Conservation (phyloP, 1,139 yeast species). For the Blastobotrys niveus region DNA sequence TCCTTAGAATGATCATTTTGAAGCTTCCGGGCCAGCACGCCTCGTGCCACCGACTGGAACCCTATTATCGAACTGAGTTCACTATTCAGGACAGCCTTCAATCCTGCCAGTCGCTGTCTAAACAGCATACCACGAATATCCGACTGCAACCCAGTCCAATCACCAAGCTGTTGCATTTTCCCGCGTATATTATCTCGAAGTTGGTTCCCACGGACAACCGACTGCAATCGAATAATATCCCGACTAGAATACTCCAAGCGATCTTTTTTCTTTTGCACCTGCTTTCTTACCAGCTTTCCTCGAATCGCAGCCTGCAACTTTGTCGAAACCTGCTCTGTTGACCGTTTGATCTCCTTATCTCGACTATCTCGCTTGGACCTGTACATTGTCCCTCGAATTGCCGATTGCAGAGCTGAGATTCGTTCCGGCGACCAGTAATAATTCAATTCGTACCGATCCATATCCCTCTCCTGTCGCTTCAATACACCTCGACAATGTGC, state of each 20-base stretch:
- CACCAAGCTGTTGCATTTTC: slow-evolving; percentile 1
- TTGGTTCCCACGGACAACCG: slow-evolving; percentile 11
- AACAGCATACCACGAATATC: slow-evolving; percentile 19
- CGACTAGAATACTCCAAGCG: not conserved
- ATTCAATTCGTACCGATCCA: slow-evolving; percentile 17
- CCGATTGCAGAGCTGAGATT: slow-evolving; percentile 19
- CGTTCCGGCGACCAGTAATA: slow-evolving; percentile 18
- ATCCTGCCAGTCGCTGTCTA: slow-evolving; percentile 20
- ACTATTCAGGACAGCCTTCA: slow-evolving; percentile 17
- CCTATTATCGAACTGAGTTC: slow-evolving; percentile 18
- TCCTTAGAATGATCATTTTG: slow-evolving; percentile 6
- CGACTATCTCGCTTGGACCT: slow-evolving; percentile 1
- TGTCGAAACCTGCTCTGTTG: not conserved
- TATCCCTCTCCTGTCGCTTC: slow-evolving; percentile 17
- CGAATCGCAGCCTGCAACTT: slow-evolving; percentile 17
- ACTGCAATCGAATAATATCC: slow-evolving; percentile 5
- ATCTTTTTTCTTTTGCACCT: not conserved
- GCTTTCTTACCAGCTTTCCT: slow-evolving; percentile 12
- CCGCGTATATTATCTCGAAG: not conserved
- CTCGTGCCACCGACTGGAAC: slow-evolving; percentile 19
- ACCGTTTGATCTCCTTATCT: not conserved
- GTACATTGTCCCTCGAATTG: slow-evolving; percentile 19
- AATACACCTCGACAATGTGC: slow-evolving; percentile 20
- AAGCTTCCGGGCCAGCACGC: slow-evolving; percentile 15
- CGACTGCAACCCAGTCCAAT: slow-evolving; percentile 16